Conservation (phyloP, 2,329 filamentous ascomycete genomes). For the Hypoxylon sp. region DNA sequence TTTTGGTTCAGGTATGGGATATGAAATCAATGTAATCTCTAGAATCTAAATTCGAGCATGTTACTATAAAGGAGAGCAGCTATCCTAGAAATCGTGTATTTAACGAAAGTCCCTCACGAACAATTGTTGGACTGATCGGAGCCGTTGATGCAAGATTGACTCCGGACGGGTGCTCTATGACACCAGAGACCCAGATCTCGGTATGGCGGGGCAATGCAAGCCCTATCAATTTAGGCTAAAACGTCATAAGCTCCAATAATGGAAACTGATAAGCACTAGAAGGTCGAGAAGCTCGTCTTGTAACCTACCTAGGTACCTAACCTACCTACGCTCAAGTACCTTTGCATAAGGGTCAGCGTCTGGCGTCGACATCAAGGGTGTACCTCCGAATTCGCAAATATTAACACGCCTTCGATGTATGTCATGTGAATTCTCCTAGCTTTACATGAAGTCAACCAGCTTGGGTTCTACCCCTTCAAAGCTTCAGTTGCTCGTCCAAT, state of each 20-base stretch:
- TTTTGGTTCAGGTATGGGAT: conserved; percentile 4
- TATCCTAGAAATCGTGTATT: conserved; percentile 14
- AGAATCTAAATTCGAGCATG: conserved; percentile 12
- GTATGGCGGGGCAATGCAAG: conserved; percentile 39
- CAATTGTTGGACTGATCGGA: conserved; percentile 15
- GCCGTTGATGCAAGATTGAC: conserved; percentile 41
- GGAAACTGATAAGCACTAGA: conserved; percentile 21
- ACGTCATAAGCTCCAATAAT: conserved; percentile 36
- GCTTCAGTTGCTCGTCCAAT: conserved; percentile 2
- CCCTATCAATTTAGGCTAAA: conserved; percentile 42
- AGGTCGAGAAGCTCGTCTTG: conserved; percentile 6
- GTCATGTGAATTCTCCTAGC: conserved; percentile 7
- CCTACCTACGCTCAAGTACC: no score
- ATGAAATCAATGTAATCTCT: conserved; percentile 9
- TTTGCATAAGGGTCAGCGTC: no score
- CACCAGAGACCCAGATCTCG: conserved; percentile 36
- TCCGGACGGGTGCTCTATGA: conserved; percentile 28
- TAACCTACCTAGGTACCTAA: no score
- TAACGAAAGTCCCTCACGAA: conserved; percentile 30
- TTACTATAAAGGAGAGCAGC: background rate
- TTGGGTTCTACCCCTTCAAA: background rate
- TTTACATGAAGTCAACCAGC: background rate
- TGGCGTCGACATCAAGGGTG: background rate
- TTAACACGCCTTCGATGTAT: conserved; percentile 3
- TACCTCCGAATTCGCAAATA: conserved; percentile 28